Evolutionary conservation across 192 early-diverging fungal genomes (phyloP).

Genomic region (Jimgerdemannia flammicorona): DNA sequence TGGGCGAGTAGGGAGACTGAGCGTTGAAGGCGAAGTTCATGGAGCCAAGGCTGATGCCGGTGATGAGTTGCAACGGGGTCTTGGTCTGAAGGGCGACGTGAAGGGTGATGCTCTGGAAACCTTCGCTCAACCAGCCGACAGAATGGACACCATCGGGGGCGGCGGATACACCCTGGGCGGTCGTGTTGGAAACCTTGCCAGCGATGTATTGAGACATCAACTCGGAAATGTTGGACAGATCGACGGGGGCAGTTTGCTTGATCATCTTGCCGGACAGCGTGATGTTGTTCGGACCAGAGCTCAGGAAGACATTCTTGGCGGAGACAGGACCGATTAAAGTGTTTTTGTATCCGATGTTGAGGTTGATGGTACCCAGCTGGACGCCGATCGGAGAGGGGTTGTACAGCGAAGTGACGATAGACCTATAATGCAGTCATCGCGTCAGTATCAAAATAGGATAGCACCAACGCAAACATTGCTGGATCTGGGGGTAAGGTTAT

Average conservation of each 20-base stretch:
- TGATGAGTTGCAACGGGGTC: conserved; percentile 45
- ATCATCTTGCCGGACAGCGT: conserved; percentile 47
- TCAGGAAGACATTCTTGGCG: conserved; percentile 36
- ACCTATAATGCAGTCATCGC: background rate
- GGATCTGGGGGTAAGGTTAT: too few relatives aligned
- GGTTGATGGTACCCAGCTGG: conserved; percentile 49
- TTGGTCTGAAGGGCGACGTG: conserved; percentile 43
- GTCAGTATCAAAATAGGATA: background rate
- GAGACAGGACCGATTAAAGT: conserved; percentile 43
- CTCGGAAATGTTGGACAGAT: conserved; percentile 39
- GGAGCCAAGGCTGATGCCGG: conserved; percentile 43
- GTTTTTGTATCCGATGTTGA: conserved; percentile 42
- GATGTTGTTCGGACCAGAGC: conserved; percentile 36
- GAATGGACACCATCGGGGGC: conserved; percentile 44
- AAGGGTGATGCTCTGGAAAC: conserved; percentile 46
- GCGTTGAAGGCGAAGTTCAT: conserved; percentile 50
- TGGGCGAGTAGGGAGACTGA: conserved; percentile 44
- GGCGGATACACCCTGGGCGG: conserved; percentile 45
- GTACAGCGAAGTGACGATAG: conserved; percentile 44
- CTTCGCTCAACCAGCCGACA: conserved; percentile 43
- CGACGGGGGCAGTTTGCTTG: conserved; percentile 41
- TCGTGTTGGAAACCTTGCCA: conserved; percentile 40
- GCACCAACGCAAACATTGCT: too few relatives aligned
- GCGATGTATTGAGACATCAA: conserved; percentile 53
- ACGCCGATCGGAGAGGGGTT: conserved; percentile 55